Base-by-base conservation (phyloP, 768 basidiomycete genomes). In the Boletus sp. region DNA sequence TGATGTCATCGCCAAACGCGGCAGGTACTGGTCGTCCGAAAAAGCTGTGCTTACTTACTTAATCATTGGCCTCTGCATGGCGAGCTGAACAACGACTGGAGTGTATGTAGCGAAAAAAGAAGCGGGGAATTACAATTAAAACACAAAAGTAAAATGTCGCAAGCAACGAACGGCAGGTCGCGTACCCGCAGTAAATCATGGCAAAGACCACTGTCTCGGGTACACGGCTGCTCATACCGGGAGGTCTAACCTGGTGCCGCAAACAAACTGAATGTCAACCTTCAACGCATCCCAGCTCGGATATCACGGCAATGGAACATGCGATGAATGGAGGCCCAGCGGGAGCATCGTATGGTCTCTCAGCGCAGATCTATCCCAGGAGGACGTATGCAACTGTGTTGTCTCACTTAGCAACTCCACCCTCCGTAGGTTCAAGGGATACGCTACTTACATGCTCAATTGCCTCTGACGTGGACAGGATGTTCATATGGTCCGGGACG, bases 401-500 rank as follows among this genome's bases (percentile, higher is more conserved):
- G 8, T 38, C 44, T 21, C 35, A 43, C n/a, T 66, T 13, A 65
- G 50, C 17, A 3, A 49, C 33, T 13, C 23, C 30, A 11, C 15
- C 7, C 13, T 21, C 21, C 4, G 9, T 41, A n/a, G 4, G 10
- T 17, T 14, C 17, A 4, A 8, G n/a, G 37, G 15, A 25, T 7
- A 47, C 29, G 8, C 25, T n/a, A 59, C 68, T 51, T 32, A 90
- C 90, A 66, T 90, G 85, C 35, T 72, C 72, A 17, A 76, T 62
- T 11, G 87, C 87, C 39, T 87, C 83, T 5, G 65, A 47, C 11
- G 72, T 73, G 9, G 85, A 77, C 14, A 92, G 63, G 21, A 92
- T 70, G 63, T 91, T 88, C 88, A 92, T 90, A 60, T 91, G 86
- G 57, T 89, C 83, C 9, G 88, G 88, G 30, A 81, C 56, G 37